phyloP scores from a whole-genome alignment of 768 basidiomycete species.

The Trametes meyenii region DNA sequence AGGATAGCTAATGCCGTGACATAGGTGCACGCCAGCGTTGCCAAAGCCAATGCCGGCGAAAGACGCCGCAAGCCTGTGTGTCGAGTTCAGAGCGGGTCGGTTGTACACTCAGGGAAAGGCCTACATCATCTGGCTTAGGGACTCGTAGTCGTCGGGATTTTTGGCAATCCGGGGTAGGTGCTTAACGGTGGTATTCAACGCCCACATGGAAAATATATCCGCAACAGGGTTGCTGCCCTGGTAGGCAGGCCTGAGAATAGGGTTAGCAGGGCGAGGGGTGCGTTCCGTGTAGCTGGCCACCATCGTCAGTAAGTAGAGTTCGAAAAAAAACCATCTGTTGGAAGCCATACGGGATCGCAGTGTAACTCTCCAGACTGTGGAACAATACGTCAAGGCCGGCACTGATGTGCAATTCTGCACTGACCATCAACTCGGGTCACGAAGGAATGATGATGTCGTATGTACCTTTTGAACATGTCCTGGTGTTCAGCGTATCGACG shows the following conservation, averaged over 20 bases:
- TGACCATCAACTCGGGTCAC: neutral
- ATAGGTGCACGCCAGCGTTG: conserved; percentile 90
- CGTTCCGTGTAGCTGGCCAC: conserved; percentile 80
- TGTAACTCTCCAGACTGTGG: conserved; percentile 94
- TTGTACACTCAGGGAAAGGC: conserved; percentile 24
- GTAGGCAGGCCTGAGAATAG: conserved; percentile 88
- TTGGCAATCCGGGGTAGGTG: conserved; percentile 86
- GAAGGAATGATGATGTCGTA: neutral
- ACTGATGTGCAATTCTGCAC: conserved; percentile 81
- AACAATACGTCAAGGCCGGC: conserved; percentile 96
- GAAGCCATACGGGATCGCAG: conserved; percentile 79
- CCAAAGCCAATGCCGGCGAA: conserved; percentile 97
- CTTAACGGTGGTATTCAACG: conserved; percentile 84
- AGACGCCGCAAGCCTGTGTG: conserved; percentile 77
- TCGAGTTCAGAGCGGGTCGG: neutral
- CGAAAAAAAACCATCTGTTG: neutral
- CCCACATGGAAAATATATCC: conserved; percentile 96
- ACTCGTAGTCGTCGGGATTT: conserved; percentile 77
- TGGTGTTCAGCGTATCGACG: conserved; percentile 89
- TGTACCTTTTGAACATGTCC: conserved; percentile 66
- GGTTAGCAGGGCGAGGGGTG: conserved; percentile 86
- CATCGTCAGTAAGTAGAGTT: conserved; percentile 21
- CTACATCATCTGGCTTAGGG: conserved; percentile 90
- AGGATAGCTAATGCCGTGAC: conserved; percentile 89
- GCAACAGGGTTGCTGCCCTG: conserved; percentile 94